These are phyloP conservation scores for Dimocarpus longan DNA, from an alignment of 345 rosid species.

Conservation along the genomic window DNA sequence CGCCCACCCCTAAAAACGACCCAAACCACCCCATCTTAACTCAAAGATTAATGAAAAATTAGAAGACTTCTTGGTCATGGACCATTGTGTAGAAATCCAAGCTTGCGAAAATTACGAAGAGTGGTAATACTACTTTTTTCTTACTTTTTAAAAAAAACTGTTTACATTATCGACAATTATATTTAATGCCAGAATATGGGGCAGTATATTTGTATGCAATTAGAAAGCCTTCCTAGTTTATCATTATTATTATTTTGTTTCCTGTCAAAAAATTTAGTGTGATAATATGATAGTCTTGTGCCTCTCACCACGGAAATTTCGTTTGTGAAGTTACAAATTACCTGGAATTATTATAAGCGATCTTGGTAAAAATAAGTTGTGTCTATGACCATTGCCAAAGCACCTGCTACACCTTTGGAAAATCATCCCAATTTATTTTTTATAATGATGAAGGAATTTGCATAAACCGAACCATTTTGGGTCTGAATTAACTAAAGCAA, in stretches of 20 bases:
- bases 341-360: no score
- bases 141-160: neutral
- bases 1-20: no score
- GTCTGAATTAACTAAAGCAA: neutral
- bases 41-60: no score
- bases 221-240: neutral
- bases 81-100: constrained; percentile 76
- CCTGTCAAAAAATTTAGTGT: neutral
- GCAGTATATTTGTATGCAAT: neutral
- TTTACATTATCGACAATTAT: neutral
- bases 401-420: neutral
- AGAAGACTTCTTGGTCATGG: constrained; percentile 81
- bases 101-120: constrained; percentile 66
- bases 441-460: neutral
- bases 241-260: neutral
- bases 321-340: no score
- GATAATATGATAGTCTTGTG: neutral
- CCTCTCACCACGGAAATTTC: constrained; percentile 27
- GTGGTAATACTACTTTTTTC: constrained; percentile 56
- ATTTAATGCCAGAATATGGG: neutral
- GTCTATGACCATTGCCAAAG: neutral
- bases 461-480: neutral
- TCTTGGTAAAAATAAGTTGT: no score
- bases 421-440: neutral
- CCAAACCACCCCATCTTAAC: no score